These are phyloP conservation scores for Berberis vulgaris DNA, from an alignment of 164 flowering plant species.

Conservation along the genomic window DNA sequence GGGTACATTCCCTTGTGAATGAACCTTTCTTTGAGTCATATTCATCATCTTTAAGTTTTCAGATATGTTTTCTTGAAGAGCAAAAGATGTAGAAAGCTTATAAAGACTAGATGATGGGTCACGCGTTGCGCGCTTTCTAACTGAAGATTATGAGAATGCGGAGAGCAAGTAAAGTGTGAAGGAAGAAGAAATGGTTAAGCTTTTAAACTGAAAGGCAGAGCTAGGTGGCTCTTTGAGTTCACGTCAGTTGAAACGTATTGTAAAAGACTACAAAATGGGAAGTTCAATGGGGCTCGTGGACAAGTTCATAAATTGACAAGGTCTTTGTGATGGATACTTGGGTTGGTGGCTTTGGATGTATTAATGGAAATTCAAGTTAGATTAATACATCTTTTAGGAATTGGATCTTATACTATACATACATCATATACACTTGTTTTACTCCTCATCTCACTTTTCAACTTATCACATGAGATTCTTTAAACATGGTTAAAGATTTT, in stretches of 20 bases:
- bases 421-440: no score
- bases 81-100: background rate
- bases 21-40: background rate
- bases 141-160: conserved; percentile 11
- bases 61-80: background rate
- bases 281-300: background rate
- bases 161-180: conserved; percentile 26
- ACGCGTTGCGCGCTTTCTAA: conserved; percentile 18
- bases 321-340: no score
- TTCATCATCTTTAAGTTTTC: no score
- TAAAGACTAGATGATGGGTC: background rate
- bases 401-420: no score
- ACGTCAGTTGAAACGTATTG: background rate
- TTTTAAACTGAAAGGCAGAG: conserved; percentile 5
- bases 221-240: no score
- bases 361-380: no score
- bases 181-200: conserved; percentile 10
- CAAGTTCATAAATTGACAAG: no score
- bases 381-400: no score
- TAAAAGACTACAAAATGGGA: background rate
- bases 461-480: no score
- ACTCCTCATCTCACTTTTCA: no score
- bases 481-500: no score
- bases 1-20: background rate
- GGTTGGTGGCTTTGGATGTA: no score